Percentiles rank a stretch among this genome's conserved stretches.
Conservation (phyloP, 352 stramenopile species). For the Blastocystis sp. region DNA sequence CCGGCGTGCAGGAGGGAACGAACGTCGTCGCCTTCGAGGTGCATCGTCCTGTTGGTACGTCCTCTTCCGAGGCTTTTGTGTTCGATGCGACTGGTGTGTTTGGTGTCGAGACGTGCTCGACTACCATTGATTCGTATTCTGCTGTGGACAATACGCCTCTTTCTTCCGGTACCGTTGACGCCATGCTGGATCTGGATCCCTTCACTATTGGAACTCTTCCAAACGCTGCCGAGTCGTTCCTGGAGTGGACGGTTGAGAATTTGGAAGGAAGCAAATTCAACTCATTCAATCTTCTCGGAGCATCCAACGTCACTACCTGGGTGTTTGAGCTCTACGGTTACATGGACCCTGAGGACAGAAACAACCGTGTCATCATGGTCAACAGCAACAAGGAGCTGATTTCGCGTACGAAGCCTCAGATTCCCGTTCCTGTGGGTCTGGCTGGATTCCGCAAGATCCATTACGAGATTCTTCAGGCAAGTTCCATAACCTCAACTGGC, state of each 20-base stretch:
- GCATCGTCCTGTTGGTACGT: not conserved
- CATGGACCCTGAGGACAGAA: not conserved
- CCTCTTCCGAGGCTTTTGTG: not conserved
- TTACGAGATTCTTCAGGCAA: not conserved
- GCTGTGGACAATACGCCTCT: not conserved
- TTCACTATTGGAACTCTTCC: not conserved
- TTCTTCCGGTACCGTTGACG: not conserved
- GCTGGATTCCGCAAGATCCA: not conserved
- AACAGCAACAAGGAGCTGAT: not conserved
- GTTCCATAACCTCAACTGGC: not conserved
- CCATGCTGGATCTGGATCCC: conserved; percentile 13
- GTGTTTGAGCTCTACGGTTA: not conserved
- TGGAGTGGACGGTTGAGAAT: conserved; percentile 4
- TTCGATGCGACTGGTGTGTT: conserved; percentile 34
- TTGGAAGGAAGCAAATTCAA: not conserved
- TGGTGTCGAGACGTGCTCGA: not conserved
- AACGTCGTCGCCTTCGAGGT: conserved; percentile 12
- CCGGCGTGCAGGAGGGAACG: not conserved
- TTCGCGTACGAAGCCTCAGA: not conserved
- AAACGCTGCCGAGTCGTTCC: not conserved
- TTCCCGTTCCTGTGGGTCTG: not conserved
- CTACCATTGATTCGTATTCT: not conserved
- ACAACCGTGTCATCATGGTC: not conserved
- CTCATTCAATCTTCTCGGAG: not conserved
- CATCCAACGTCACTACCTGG: not conserved